A percentile compares a stretch with the other conserved stretches of the same genome.
Conservation (phyloP, 192 early-diverging fungal species). For the Backusella morwellensis region DNA sequence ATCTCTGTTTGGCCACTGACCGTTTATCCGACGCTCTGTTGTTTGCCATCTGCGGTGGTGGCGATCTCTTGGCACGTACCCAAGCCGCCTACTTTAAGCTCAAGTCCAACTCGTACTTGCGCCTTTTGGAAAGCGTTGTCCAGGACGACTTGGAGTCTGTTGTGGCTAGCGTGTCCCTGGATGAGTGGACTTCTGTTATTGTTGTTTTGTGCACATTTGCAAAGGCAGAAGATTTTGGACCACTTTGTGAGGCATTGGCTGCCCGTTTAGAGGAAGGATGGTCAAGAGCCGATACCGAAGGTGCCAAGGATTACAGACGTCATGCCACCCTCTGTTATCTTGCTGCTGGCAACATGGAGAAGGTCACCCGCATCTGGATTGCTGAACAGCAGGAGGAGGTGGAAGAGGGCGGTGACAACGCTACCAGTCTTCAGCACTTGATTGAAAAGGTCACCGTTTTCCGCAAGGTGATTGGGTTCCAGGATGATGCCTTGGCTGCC, state of each 20-base stretch:
- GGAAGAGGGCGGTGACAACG: slow-evolving; percentile 15
- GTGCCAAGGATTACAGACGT: slow-evolving; percentile 32
- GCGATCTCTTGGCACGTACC: slow-evolving; percentile 33
- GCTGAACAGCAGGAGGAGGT: slow-evolving; percentile 53
- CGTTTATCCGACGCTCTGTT: slow-evolving; percentile 66
- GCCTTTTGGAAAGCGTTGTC: slow-evolving; percentile 80
- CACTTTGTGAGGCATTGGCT: slow-evolving; percentile 67
- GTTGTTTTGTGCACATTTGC: slow-evolving; percentile 95
- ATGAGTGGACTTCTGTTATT: slow-evolving; percentile 90
- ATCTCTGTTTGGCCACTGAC: slow-evolving; percentile 78
- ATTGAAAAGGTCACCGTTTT: slow-evolving; percentile 94
- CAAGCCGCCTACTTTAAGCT: slow-evolving; percentile 76
- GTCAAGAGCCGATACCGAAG: slow-evolving; percentile 18
- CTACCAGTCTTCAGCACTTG: slow-evolving; percentile 66
- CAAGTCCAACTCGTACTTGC: slow-evolving; percentile 69
- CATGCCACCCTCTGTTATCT: slow-evolving; percentile 84
- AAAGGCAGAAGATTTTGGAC: slow-evolving; percentile 77
- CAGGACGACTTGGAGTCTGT: slow-evolving; percentile 81
- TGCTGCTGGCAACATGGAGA: slow-evolving; percentile 77
- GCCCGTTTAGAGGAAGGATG: slow-evolving; percentile 51
- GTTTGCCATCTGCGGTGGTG: slow-evolving; percentile 85
- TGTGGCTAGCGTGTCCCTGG: slow-evolving; percentile 71
- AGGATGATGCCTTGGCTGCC: slow-evolving; percentile 65
- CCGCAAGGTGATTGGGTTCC: slow-evolving; percentile 87
- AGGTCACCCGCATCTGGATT: slow-evolving; percentile 85